Conservation (phyloP, 2,329 filamentous ascomycete species). For the Ophiostoma montium region DNA sequence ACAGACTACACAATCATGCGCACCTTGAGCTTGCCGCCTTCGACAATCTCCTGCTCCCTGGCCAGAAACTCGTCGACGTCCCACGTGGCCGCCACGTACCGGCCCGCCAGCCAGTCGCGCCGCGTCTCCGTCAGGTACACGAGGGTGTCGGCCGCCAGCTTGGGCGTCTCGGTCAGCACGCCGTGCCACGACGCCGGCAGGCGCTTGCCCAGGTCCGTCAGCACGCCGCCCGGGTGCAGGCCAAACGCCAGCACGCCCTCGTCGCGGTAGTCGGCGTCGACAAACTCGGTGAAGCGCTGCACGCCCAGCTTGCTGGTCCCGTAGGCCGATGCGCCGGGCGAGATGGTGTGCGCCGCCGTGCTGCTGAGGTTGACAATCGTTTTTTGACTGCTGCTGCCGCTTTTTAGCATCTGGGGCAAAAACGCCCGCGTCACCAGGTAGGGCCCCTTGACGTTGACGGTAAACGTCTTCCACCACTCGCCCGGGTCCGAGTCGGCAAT, state of each 20-base stretch:
- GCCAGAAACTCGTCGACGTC: slow-evolving; percentile 15
- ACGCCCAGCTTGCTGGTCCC: slow-evolving; percentile 31
- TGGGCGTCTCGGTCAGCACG: slow-evolving; percentile 13
- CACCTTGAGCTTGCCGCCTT: slow-evolving; percentile 13
- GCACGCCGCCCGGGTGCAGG: slow-evolving; percentile 31
- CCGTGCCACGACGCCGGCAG: slow-evolving; percentile 18
- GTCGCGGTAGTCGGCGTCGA: slow-evolving; percentile 27
- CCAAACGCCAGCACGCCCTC: slow-evolving; percentile 27
- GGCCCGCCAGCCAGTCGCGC: slow-evolving; percentile 14
- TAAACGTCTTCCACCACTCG: slow-evolving; percentile 33
- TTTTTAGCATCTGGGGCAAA: slow-evolving; percentile 27
- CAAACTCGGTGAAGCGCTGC: slow-evolving; percentile 29
- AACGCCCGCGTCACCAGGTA: slow-evolving; percentile 32
- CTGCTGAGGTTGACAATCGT: slow-evolving; percentile 29
- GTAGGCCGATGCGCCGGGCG: slow-evolving; percentile 27
- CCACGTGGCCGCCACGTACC: slow-evolving; percentile 15
- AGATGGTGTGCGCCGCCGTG: slow-evolving; percentile 22
- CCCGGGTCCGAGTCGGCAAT: slow-evolving; percentile 24
- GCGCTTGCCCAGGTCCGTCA: slow-evolving; percentile 26
- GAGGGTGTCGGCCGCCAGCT: slow-evolving; percentile 14
- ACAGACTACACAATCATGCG: slow-evolving; percentile 10
- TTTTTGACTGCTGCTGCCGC: slow-evolving; percentile 15
- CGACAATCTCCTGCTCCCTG: slow-evolving; percentile 13
- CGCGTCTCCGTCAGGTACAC: slow-evolving; percentile 15
- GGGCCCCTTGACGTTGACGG: slow-evolving; percentile 36